phyloP scores from a whole-genome alignment of 495 filamentous ascomycete species.

The Trichoderma erinaceum region DNA sequence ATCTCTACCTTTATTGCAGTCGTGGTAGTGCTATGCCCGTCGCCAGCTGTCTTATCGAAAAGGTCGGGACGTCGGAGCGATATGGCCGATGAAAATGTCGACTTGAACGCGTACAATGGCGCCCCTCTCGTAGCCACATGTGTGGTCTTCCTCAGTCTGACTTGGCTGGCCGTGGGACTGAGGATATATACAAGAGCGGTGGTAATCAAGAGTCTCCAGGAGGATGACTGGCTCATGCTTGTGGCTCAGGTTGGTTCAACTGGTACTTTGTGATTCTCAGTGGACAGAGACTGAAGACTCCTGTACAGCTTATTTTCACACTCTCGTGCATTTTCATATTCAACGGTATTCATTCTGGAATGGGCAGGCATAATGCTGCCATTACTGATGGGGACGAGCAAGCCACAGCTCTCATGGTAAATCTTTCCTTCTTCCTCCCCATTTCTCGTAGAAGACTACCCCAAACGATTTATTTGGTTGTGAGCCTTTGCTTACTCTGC shows the following conservation, averaged over 20 bases:
- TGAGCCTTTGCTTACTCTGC: background rate
- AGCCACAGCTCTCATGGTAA: slow-evolving; percentile 31
- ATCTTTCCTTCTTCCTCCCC: background rate
- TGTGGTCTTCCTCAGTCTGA: slow-evolving; percentile 27
- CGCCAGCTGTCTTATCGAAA: background rate
- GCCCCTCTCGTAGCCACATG: slow-evolving; percentile 27
- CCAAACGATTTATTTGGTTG: background rate
- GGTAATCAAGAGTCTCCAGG: slow-evolving; percentile 34
- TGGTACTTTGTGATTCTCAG: background rate
- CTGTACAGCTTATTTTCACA: slow-evolving; percentile 29
- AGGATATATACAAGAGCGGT: slow-evolving; percentile 32
- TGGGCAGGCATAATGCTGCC: slow-evolving; percentile 33
- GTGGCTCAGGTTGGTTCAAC: slow-evolving; percentile 27
- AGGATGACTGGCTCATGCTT: slow-evolving; percentile 40
- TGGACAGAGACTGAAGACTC: background rate
- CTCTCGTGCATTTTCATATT: slow-evolving; percentile 31
- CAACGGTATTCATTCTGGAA: slow-evolving; percentile 27
- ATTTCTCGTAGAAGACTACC: background rate
- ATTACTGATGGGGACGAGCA: slow-evolving; percentile 27
- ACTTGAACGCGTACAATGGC: slow-evolving; percentile 29
- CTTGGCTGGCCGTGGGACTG: slow-evolving; percentile 31
- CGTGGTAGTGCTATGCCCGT: slow-evolving; percentile 4
- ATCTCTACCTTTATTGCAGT: background rate
- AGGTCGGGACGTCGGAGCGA: slow-evolving; percentile 5
- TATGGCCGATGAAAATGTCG: slow-evolving; percentile 12